Evolutionary conservation across 805 yeast species (phyloP).

Genomic region (Jamesozyma spencerorum): DNA sequence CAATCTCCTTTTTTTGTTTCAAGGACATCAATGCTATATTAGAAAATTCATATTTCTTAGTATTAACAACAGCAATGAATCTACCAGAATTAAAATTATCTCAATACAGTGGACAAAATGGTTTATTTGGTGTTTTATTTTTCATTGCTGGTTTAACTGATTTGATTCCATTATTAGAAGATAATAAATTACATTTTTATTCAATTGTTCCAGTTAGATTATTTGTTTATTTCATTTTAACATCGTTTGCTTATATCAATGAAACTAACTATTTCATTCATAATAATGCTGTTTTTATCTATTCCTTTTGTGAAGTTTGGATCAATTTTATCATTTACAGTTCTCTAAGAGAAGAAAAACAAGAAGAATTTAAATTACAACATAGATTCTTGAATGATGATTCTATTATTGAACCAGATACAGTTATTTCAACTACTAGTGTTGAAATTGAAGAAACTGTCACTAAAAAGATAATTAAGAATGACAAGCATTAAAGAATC

Average conservation of each 20-base stretch:
- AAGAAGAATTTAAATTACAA: slow-evolving; percentile 34
- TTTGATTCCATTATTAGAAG: slow-evolving; percentile 46
- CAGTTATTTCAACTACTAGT: slow-evolving; percentile 1
- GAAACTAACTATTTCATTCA: slow-evolving; percentile 38
- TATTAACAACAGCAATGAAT: slow-evolving; percentile 53
- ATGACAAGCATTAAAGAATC: not conserved
- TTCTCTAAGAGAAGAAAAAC: slow-evolving; percentile 56
- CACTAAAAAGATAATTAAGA: not conserved
- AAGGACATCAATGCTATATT: slow-evolving; percentile 40
- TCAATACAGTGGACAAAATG: slow-evolving; percentile 37
- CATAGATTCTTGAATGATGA: slow-evolving; percentile 7
- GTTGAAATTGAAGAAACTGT: slow-evolving; percentile 2
- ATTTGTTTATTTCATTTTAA: slow-evolving; percentile 39
- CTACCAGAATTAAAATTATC: slow-evolving; percentile 30
- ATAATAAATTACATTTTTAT: slow-evolving; percentile 43
- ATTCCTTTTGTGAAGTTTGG: slow-evolving; percentile 61
- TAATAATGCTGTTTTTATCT: slow-evolving; percentile 53
- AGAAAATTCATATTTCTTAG: slow-evolving; percentile 39
- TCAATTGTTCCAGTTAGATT: slow-evolving; percentile 52
- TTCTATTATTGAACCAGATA: slow-evolving; percentile 5
- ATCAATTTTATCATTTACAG: slow-evolving; percentile 52
- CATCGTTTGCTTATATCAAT: slow-evolving; percentile 41
- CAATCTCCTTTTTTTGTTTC: slow-evolving; percentile 37
- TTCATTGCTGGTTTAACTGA: slow-evolving; percentile 41
- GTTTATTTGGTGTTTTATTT: slow-evolving; percentile 41